These are phyloP conservation scores for Colletotrichum graminicola DNA, from an alignment of 2,329 filamentous ascomycete genomes.

Conservation along the genomic window DNA sequence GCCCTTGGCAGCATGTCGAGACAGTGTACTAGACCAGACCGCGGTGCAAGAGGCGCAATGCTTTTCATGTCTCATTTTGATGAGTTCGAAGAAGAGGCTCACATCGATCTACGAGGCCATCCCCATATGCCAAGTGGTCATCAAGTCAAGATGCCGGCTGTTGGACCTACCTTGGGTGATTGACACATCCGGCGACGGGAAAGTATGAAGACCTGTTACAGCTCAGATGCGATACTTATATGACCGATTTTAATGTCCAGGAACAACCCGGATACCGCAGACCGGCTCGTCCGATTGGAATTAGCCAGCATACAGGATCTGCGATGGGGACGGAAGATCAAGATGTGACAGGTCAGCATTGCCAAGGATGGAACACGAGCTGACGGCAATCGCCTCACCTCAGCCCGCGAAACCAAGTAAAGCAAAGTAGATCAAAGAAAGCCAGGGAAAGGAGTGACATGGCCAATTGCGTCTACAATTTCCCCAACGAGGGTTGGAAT, in stretches of 20 bases:
- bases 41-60: background rate
- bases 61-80: slow-evolving; percentile 15
- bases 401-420: background rate
- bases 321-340: background rate
- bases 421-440: background rate
- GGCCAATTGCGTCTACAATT: background rate
- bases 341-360: background rate
- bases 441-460: background rate
- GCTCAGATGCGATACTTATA: background rate
- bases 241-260: background rate
- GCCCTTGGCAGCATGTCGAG: slow-evolving; percentile 7
- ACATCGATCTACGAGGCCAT: background rate
- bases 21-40: slow-evolving; percentile 8
- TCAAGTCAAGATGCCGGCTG: background rate
- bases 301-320: background rate
- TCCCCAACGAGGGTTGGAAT: background rate
- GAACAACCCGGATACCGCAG: background rate
- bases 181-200: background rate
- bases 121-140: background rate
- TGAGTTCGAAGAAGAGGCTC: background rate
- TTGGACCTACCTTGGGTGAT: background rate
- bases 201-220: background rate
- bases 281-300: background rate
- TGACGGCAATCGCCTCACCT: background rate
- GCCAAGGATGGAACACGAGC: background rate